Conservation (phyloP, 129 eudicot genomes). For the Oenanthe sinensis region DNA sequence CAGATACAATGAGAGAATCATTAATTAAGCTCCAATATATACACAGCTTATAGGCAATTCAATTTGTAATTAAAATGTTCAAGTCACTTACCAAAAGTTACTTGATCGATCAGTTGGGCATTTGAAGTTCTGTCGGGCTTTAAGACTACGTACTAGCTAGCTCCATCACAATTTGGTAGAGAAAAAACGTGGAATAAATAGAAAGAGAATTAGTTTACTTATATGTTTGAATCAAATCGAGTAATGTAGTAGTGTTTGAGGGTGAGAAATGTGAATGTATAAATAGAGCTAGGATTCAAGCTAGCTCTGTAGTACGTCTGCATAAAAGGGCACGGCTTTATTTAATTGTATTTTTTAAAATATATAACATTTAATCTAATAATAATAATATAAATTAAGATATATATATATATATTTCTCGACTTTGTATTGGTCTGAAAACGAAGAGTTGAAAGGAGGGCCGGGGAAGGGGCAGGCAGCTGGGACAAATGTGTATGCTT, state of each 20-base stretch:
- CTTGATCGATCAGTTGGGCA: not conserved
- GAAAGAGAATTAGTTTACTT: not conserved
- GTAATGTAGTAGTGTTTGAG: conserved; percentile 29
- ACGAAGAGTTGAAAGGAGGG: conserved; percentile 28
- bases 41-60: no score
- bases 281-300: conserved; percentile 25
- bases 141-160: not conserved
- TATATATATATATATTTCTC: conserved; percentile 2
- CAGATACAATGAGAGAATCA: not conserved
- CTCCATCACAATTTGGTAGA: no score
- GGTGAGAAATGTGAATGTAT: conserved; percentile 23
- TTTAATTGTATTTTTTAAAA: not conserved
- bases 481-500: conserved; percentile 49
- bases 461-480: not conserved
- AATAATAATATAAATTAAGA: not conserved
- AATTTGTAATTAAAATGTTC: not conserved
- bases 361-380: no score
- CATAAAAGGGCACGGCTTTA: conserved; percentile 17
- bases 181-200: not conserved
- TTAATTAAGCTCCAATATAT: not conserved
- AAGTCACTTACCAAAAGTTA: conserved; percentile 10
- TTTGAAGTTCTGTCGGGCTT: not conserved
- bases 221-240: not conserved
- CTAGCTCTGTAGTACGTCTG: conserved; percentile 3
- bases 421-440: conserved; percentile 46